A percentile compares a stretch with the other conserved stretches of the same genome.
Evolutionary conservation across 1,284 basidiomycete genomes (phyloP).

Genomic region (Cutaneotrichosporon cavernicola): DNA sequence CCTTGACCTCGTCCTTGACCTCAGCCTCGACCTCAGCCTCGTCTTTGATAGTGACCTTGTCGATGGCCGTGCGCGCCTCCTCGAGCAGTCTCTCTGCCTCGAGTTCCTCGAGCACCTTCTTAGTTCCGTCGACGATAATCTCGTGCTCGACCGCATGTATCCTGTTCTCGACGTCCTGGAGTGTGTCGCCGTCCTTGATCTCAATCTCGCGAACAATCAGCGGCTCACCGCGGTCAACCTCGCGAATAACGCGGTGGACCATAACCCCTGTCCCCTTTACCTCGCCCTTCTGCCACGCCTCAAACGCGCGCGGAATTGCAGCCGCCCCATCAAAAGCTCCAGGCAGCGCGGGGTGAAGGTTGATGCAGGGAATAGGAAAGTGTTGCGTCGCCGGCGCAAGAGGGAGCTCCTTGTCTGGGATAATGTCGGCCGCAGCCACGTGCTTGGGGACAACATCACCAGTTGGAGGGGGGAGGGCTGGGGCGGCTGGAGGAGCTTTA

Average conservation of each 20-base stretch:
- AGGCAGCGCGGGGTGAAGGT: slow-evolving; percentile 93
- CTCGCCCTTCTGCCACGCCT: slow-evolving; percentile 80
- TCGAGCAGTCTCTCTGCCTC: slow-evolving; percentile 10
- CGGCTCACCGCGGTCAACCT: slow-evolving; percentile 90
- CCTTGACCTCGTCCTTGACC: neutral
- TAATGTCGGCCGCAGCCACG: slow-evolving; percentile 11
- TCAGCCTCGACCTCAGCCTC: neutral
- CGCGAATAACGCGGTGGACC: slow-evolving; percentile 90
- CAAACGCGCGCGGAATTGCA: slow-evolving; percentile 84
- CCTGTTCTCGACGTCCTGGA: slow-evolving; percentile 72
- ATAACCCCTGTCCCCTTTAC: slow-evolving; percentile 78
- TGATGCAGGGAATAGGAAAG: slow-evolving; percentile 79
- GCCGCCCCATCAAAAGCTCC: slow-evolving; percentile 90
- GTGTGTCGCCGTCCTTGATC: slow-evolving; percentile 68
- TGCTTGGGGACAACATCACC: slow-evolving; percentile 1
- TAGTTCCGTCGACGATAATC: slow-evolving; percentile 82
- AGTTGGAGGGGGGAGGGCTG: slow-evolving; percentile 34
- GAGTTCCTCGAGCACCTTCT: slow-evolving; percentile 62
- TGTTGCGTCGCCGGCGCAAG: slow-evolving; percentile 26
- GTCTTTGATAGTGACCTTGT: slow-evolving; percentile 10
- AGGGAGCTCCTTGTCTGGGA: slow-evolving; percentile 19
- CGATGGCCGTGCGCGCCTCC: slow-evolving; percentile 7
- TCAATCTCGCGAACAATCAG: slow-evolving; percentile 76
- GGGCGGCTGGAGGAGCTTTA: slow-evolving; percentile 29
- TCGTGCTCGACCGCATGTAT: slow-evolving; percentile 84